Evolutionary conservation across 1,139 yeast species (phyloP).

Genomic region (Debaryomycetaceae sp.): DNA sequence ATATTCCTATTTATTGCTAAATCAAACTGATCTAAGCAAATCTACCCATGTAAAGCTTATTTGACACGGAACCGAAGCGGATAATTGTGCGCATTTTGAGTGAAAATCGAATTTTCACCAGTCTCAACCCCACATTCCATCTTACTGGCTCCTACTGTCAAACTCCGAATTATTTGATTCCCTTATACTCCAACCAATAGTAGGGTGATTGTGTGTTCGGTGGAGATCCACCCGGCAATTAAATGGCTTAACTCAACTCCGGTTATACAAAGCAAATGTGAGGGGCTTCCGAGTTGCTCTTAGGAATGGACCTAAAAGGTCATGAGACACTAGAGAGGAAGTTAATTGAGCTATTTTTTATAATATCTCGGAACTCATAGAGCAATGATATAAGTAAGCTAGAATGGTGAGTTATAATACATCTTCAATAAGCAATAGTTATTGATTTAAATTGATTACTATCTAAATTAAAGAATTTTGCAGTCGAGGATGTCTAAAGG

Average conservation of each 20-base stretch:
- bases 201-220: background rate
- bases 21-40: background rate
- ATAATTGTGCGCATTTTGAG: background rate
- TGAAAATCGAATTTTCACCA: background rate
- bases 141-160: background rate
- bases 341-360: background rate
- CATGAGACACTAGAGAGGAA: background rate
- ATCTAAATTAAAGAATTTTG: background rate
- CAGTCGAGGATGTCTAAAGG: slow-evolving; percentile 24
- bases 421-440: background rate
- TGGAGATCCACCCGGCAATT: background rate
- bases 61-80: background rate
- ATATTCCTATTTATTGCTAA: background rate
- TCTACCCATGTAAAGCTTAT: background rate
- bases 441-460: background rate
- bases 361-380: background rate
- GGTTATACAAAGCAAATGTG: background rate
- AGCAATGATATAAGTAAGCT: background rate
- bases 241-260: background rate
- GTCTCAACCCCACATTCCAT: background rate
- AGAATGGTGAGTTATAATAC: background rate
- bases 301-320: background rate
- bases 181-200: background rate
- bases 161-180: background rate
- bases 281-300: background rate